phyloP scores from a whole-genome alignment of 371 early-diverging fungal genomes.

The Mortierella sp. region DNA sequence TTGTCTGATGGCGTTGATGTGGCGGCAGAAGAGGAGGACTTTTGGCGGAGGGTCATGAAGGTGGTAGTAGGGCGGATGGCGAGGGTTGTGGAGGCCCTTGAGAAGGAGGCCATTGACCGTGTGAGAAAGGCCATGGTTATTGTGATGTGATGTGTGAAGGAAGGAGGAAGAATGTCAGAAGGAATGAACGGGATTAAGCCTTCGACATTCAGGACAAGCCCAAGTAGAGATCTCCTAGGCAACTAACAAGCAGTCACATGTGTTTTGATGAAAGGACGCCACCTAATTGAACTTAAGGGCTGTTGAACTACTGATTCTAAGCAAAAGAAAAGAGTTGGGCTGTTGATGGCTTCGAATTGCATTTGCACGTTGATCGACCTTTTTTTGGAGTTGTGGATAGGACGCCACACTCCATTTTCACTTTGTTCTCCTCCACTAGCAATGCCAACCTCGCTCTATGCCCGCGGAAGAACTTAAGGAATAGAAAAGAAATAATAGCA shows the following conservation, averaged over 20 bases:
- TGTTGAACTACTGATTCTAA: background rate
- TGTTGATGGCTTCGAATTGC: background rate
- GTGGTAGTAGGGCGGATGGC: conserved; percentile 4
- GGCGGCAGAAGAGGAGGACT: conserved; percentile 28
- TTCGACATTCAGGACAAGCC: conserved; percentile 1
- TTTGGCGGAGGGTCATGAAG: conserved; percentile 22
- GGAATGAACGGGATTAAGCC: background rate
- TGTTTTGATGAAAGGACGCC: background rate
- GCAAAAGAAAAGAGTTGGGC: background rate
- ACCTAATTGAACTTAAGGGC: background rate
- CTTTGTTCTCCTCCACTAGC: no score
- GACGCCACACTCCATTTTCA: background rate
- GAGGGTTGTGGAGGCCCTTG: conserved; percentile 17
- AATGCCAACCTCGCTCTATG: background rate
- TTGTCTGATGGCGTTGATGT: conserved; percentile 5
- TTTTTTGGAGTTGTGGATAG: conserved; percentile 2
- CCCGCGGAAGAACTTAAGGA: background rate
- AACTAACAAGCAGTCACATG: conserved; percentile 6
- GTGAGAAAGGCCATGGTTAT: conserved; percentile 37
- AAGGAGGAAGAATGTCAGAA: background rate
- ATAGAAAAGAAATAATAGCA: background rate
- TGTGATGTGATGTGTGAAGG: background rate
- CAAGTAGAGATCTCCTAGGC: conserved; percentile 5
- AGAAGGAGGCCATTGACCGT: conserved; percentile 27
- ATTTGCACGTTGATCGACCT: background rate